These are phyloP conservation scores for Ceratocystis albifundus DNA, from an alignment of 2,329 filamentous ascomycete species.

Conservation along the genomic window DNA sequence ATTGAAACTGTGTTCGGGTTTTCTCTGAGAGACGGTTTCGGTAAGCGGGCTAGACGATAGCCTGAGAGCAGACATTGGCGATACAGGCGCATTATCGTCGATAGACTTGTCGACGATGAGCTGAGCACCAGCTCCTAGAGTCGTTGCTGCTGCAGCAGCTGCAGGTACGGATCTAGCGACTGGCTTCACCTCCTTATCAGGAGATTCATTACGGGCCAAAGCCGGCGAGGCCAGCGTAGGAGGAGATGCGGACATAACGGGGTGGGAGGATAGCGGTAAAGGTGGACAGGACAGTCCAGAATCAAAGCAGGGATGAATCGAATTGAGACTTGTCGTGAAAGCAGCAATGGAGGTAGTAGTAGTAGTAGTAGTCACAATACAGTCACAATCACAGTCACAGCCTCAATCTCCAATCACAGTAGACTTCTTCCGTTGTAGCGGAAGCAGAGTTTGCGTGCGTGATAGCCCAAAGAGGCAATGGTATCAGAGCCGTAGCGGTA, in stretches of 20 bases:
- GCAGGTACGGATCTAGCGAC: neutral
- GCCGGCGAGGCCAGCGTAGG: neutral
- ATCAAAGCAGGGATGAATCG: neutral
- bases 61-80: conserved; percentile 2
- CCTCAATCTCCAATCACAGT: neutral
- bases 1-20: too few relatives aligned
- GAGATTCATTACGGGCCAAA: neutral
- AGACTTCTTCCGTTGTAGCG: neutral
- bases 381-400: too few relatives aligned
- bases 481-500: neutral
- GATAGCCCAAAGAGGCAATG: neutral
- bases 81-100: neutral
- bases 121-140: neutral
- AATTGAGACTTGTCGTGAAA: too few relatives aligned
- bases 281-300: neutral
- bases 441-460: neutral
- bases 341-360: too few relatives aligned
- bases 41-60: neutral
- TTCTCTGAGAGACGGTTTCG: neutral
- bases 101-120: neutral
- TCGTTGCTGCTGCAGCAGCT: neutral
- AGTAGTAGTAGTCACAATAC: too few relatives aligned
- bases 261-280: neutral
- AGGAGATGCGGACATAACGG: neutral
- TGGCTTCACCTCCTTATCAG: too few relatives aligned